Evolutionary conservation across 768 basidiomycete genomes (phyloP).

Genomic region (Podaxis rugospora): DNA sequence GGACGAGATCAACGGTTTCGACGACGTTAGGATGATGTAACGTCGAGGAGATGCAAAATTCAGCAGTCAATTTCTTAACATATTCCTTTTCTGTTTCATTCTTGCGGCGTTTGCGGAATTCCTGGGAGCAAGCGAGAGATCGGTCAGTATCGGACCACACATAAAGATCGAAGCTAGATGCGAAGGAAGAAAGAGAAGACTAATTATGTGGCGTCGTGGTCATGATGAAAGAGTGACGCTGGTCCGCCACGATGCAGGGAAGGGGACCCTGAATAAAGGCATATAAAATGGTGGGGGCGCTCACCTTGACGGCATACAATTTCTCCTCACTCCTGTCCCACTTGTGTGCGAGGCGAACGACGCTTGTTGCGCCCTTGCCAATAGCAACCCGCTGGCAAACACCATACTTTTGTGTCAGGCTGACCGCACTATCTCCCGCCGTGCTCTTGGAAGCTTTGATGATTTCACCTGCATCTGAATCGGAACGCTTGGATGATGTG

Average conservation of each 20-base stretch:
- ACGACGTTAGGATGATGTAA: slow-evolving; percentile 92
- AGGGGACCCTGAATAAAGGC: slow-evolving; percentile 8
- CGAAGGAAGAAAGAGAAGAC: slow-evolving; percentile 2
- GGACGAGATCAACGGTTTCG: slow-evolving; percentile 98
- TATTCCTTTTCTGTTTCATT: slow-evolving; percentile 99
- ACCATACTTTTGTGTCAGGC: slow-evolving; percentile 85
- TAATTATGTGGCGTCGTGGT: not conserved
- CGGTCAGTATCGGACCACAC: not conserved
- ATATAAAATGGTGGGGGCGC: slow-evolving; percentile 16
- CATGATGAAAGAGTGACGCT: not conserved
- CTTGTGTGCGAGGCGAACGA: slow-evolving; percentile 95
- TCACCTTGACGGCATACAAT: slow-evolving; percentile 95
- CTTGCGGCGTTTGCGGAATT: slow-evolving; percentile 97
- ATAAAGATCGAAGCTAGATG: not conserved
- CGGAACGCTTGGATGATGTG: slow-evolving; percentile 57
- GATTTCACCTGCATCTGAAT: slow-evolving; percentile 47
- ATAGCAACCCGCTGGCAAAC: slow-evolving; percentile 96
- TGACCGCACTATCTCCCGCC: slow-evolving; percentile 40
- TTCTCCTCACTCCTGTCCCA: slow-evolving; percentile 98
- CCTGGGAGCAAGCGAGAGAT: slow-evolving; percentile 41
- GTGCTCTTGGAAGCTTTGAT: slow-evolving; percentile 30
- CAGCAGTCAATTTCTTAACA: slow-evolving; percentile 98
- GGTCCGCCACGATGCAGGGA: not conserved
- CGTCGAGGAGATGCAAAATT: slow-evolving; percentile 98
- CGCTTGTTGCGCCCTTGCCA: slow-evolving; percentile 97